Evolutionary conservation across 1,139 yeast genomes (phyloP), one percentile per base, ranked within the genome.

Genomic region (Casaregolazyma suthepensis): DNA sequence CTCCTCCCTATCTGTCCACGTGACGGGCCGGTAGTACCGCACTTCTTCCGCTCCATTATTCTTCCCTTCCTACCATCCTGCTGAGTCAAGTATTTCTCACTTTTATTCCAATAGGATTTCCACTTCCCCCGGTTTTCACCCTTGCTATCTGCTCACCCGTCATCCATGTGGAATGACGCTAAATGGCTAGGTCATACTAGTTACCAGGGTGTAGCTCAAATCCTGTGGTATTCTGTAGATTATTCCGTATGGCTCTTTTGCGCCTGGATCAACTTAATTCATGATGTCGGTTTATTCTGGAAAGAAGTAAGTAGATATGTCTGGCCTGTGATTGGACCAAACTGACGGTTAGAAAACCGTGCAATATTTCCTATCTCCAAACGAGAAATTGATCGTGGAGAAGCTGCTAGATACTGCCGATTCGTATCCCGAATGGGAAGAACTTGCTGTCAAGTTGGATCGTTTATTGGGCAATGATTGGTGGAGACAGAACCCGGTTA

Each of bases 401-500:
- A 46, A 50, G 19, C 54, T 61, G 42, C 62, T 70, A 18, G 57
- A 57, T 9, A 47, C 44, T 15, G 70, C 71, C 9, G 48, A 52
- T 17, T 52, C 68, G 23, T 63, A 58, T 52, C 60, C 63, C 10
- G 69, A 70, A 45, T 70, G 73, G 73, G 71, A 66, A 43, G 57
- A 57, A 13, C 56, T 61, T 4, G 74, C 74, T 1, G 61, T 63
- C 52, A 55, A 62, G 52, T 64, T 71, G 26, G 75, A 71, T 52
- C 59, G 65, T 3, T 48, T 59, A 1, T 59, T 67, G 29, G 71
- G 72, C 17, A 71, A 71, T 55, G 75, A 71, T 52, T 57, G 70
- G 13, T 72, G 76, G 66, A 51, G 98, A 57, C 89, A 89, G 59
- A 88, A 90, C 64, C 89, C 93, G 57, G 82, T 84, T 18, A 85